Evolutionary conservation across 2,329 filamentous ascomycete genomes (phyloP), one percentile per base, ranked within the genome.

Genomic region (Lithohypha guttulata): DNA sequence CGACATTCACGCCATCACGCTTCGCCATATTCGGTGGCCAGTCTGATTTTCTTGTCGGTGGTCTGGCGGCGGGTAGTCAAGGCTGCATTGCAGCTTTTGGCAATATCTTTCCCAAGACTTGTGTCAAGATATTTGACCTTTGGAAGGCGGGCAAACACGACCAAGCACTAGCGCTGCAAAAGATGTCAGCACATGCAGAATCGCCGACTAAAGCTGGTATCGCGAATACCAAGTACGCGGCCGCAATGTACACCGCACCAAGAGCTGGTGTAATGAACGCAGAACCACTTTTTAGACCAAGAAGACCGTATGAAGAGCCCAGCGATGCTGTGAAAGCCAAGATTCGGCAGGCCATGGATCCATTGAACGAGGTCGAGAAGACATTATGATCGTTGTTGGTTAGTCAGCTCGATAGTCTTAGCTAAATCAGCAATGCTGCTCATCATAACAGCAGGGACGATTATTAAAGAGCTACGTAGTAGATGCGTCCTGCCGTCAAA

Each of bases 1-100:
- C 66, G 22, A 60, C 61, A 13, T 65, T 81, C 42, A 57, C 67
- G 0, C 57, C 69, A 0, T 64, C 71, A 2, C 57, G 67, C 8
- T 86, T 86, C 53, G 72, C 78, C 1, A 72, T 76, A 1, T 84
- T 75, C 51, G 80, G 79, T 1, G 82, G 82, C 1, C 80, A 85
- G 60, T 75, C 73, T 2, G 81, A 86, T 52, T 85, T 82, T 55
- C 58, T 85, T 27, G 60, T 77, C 19, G 70, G 66, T 1, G 72
- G 70, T 0, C 48, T 77, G 10, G 63, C 64, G 2, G 63, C 66
- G 2, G 73, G 73, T 1, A 65, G 62, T 14, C 64, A 67, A 1
- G 73, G 73, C 1, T 74, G 69, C 44, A 72, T 77, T 35, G 66
- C 70, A 1, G 71, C 67, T 1, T 76, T 77, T 51, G 70, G 66